Evolutionary conservation across 2,329 filamentous ascomycete genomes (phyloP), one percentile per base, ranked within the genome.

Genomic region (Lasiodiplodia sp.): DNA sequence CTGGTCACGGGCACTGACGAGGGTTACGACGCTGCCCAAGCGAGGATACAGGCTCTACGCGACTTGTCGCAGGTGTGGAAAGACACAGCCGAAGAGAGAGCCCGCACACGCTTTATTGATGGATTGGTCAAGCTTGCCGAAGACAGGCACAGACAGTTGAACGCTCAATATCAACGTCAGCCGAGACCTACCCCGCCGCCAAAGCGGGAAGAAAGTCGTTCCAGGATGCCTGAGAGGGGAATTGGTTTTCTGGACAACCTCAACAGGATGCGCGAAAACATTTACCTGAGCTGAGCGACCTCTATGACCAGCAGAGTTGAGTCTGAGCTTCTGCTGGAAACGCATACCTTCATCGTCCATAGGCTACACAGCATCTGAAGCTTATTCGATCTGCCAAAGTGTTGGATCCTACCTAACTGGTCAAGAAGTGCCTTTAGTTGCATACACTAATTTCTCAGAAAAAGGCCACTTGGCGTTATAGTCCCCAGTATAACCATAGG

Each of bases 21-120:
- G 11, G 69, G 69, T 21, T 66, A 56, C 21, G 90, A 92, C 71
- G 89, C 90, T 68, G 96, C 96, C 0, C 87, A 87, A 14, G 85
- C 86, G 67, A 85, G 92, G 55, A 90, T 98, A 16, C 90, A 93
- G 75, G 89, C 92, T 76, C 84, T 98, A 68, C 90, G 93, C 75
- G 87, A 90, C 71, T 81, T 98, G 71, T 88, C 89, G 4, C 82
- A 82, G n/a, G 90, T 99, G 25, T 99, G 96, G 94, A 95, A 92
- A 78, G 94, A 94, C n/a, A 97, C 96, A 2, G 91, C 92, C 0
- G 96, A 99, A 81, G 96, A 98, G 79, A 96, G 92, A 80, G 93
- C 93, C 6, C 85, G 96, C 66, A 82, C 83, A 11, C 92, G 88
- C 75, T 94, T 97, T 77, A 90, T 99, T 21, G 95, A 98, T 72